phyloP scores from a whole-genome alignment of 768 basidiomycete genomes.

The Lentinula sp. region DNA sequence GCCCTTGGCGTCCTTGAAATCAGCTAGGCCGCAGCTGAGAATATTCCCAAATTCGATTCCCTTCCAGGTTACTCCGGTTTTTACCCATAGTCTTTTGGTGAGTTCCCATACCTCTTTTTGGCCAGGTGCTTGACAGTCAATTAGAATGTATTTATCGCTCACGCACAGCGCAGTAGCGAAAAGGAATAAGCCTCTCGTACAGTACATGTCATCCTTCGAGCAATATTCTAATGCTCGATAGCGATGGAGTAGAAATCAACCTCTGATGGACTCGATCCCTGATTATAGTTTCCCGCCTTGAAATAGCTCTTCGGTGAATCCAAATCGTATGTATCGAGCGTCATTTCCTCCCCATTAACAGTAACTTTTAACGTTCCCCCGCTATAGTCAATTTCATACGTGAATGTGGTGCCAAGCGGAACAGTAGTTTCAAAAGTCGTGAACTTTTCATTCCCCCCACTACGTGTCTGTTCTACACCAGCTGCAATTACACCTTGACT shows the following conservation, averaged over 20 bases:
- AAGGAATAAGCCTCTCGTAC: background rate
- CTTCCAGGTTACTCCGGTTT: too few relatives aligned
- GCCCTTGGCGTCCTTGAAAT: too few relatives aligned
- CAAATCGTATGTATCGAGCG: conserved; percentile 2
- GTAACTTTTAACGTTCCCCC: background rate
- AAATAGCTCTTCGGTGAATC: conserved; percentile 6
- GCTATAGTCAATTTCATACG: conserved; percentile 4
- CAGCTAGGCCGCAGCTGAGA: too few relatives aligned
- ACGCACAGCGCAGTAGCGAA: background rate
- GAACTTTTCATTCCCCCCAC: conserved; percentile 1
- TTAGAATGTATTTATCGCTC: conserved; percentile 3
- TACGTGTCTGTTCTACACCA: conserved; percentile 4
- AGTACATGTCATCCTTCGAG: background rate
- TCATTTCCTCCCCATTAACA: conserved; percentile 5
- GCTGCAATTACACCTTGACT: background rate
- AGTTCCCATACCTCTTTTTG: conserved; percentile 10
- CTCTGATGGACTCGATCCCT: conserved; percentile 3
- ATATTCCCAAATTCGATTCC: too few relatives aligned
- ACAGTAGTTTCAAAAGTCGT: background rate
- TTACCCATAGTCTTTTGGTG: background rate
- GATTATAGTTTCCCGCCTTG: conserved; percentile 7
- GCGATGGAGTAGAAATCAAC: conserved; percentile 1
- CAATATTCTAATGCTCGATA: background rate
- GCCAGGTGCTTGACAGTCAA: conserved; percentile 11
- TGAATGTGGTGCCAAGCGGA: conserved; percentile 1